Conservation (phyloP, 2,329 filamentous ascomycete genomes). For the Sclerotinia glacialis region DNA sequence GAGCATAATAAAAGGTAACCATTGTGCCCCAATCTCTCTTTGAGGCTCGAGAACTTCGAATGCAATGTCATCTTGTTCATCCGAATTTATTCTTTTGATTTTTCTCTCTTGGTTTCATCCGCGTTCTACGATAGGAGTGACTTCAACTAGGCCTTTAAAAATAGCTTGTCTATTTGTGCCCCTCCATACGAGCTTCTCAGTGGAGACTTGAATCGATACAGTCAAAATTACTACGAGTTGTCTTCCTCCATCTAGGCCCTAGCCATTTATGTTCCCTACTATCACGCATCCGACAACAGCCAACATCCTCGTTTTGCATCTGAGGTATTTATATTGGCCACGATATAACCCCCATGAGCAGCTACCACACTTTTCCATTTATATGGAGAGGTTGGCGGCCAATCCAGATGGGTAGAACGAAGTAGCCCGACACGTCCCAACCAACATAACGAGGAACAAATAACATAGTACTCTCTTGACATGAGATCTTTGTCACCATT, state of each 20-base stretch:
- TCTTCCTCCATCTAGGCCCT: too few relatives aligned
- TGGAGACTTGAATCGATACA: not conserved
- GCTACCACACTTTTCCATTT: not conserved
- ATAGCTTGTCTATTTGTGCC: not conserved
- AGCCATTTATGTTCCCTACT: not conserved
- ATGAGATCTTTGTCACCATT: not conserved
- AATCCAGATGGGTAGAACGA: not conserved
- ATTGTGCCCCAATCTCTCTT: not conserved
- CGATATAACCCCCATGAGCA: not conserved
- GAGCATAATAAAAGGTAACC: not conserved
- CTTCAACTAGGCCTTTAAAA: not conserved
- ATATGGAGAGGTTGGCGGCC: not conserved
- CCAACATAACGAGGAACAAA: not conserved
- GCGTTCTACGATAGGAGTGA: not conserved
- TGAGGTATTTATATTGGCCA: not conserved
- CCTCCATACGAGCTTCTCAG: not conserved
- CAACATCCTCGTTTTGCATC: not conserved
- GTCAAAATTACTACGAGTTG: not conserved
- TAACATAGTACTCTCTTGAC: not conserved
- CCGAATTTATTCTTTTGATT: not conserved
- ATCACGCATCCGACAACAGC: not conserved
- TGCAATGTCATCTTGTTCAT: not conserved
- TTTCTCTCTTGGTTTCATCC: not conserved
- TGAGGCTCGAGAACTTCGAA: not conserved
- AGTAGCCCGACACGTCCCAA: not conserved